Evolutionary conservation across 139 green algal genomes (phyloP), one percentile per base, ranked within the genome.

Genomic region (Chlorella sp.): DNA sequence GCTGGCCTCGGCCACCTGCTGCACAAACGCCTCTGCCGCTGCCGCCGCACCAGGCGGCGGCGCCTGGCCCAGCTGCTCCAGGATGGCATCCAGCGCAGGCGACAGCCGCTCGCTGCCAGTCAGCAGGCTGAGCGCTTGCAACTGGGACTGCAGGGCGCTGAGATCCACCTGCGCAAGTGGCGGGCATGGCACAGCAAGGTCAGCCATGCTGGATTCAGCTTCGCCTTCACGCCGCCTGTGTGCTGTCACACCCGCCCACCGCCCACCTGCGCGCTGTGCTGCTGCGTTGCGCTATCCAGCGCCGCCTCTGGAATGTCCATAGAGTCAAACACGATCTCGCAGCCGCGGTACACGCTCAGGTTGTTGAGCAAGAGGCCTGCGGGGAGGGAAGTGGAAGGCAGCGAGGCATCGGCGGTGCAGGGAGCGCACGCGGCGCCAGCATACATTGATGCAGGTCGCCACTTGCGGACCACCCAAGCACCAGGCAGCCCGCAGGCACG

Each of bases 291-390:
- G 23, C 31, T 35, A 7, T 76, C 80, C 11, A 84, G 38, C 29
- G 71, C 68, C 15, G 51, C 7, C 17, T 91, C 82, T 8, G 87
- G 88, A 2, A 93, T 74, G 25, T 93, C 90, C 41, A 63, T 76
- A 15, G 91, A 96, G 78, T 95, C 91, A 69, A 95, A 95, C 27
- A 94, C 76, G 29, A 95, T 78, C 59, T 94, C 77, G 73, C 87
- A 93, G 25, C 89, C 87, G 23, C 71, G 56, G 61, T 86, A 85
- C 41, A 94, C 87, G 40, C 66, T 79, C 35, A 97, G 81, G 76
- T 94, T 95, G 83, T 91, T 85, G 31, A 97, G 76, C 63, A 97
- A 85, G 55, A 97, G 83, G 12, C 92, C 92, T 84, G 78, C 64
- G 67, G 8, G 33, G 11, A 67, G 53, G 53, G 15, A n/a, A 8